phyloP scores from a whole-genome alignment of 345 rosid genomes.

The Camelina hispida region DNA sequence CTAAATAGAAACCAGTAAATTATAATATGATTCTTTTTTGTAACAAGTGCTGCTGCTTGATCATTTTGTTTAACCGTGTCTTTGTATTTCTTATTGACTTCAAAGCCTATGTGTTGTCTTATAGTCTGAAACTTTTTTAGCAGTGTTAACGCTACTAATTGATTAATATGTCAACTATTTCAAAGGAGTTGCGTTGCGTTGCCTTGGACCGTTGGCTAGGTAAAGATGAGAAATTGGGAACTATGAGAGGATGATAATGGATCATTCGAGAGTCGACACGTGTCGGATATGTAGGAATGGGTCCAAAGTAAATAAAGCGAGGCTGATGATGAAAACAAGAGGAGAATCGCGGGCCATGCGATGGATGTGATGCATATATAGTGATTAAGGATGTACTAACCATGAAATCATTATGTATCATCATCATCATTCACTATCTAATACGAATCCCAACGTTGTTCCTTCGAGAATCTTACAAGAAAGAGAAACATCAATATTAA shows the following conservation, averaged over 20 bases:
- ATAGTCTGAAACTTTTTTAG: not conserved
- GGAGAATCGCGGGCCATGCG: not conserved
- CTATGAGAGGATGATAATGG: not conserved
- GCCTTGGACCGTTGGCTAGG: no score
- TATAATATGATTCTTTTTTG: no score
- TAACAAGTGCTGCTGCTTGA: no score
- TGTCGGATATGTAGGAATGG: not conserved
- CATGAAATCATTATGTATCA: slow-evolving; percentile 38
- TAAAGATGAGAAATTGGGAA: not conserved
- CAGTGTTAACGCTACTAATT: not conserved
- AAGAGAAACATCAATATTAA: not conserved
- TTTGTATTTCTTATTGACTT: no score
- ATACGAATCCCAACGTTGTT: slow-evolving; percentile 23
- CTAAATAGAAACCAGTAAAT: no score
- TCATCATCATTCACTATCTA: slow-evolving; percentile 35
- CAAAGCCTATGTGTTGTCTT: not conserved
- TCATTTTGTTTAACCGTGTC: no score
- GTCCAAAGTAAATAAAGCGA: slow-evolving; percentile 25
- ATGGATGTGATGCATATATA: slow-evolving; percentile 36
- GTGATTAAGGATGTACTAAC: slow-evolving; percentile 49
- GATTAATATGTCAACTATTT: not conserved
- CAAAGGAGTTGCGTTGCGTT: not conserved
- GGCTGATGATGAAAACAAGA: slow-evolving; percentile 27
- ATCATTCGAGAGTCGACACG: slow-evolving; percentile 35
- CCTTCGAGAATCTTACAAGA: slow-evolving; percentile 22